Conservation (phyloP, 1,284 basidiomycete genomes). For the Moniliophthora roreri region DNA sequence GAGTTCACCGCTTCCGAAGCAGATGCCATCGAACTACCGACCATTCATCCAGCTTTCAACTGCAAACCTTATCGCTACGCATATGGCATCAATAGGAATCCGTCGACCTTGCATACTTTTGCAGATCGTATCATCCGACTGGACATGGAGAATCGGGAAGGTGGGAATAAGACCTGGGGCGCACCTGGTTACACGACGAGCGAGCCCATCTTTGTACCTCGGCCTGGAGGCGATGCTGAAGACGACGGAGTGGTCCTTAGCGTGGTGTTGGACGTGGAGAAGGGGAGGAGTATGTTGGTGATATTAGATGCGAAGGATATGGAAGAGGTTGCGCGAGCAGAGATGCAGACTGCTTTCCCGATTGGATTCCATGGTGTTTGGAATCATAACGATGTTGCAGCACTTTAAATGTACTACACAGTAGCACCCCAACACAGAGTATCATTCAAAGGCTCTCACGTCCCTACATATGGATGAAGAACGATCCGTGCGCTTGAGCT, state of each 20-base stretch:
- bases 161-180: constrained; percentile 25
- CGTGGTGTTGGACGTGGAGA: constrained; percentile 29
- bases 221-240: constrained; percentile 27
- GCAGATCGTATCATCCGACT: constrained; percentile 34
- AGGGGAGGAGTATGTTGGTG: constrained; percentile 10
- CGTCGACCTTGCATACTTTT: constrained; percentile 22
- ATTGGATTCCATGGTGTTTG: constrained; percentile 33
- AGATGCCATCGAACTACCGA: constrained; percentile 31
- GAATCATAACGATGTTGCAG: constrained; percentile 6
- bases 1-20: constrained; percentile 16
- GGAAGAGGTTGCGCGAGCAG: constrained; percentile 34
- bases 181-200: constrained; percentile 27
- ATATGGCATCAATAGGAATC: constrained; percentile 26
- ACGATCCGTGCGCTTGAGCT: too few species aligned
- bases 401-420: too few species aligned
- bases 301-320: constrained; percentile 24
- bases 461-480: too few species aligned
- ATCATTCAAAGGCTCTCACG: too few species aligned
- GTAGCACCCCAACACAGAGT: too few species aligned
- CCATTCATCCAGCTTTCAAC: constrained; percentile 27
- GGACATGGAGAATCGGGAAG: constrained; percentile 23
- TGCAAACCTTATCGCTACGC: constrained; percentile 33
- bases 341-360: constrained; percentile 29
- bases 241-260: constrained; percentile 36
- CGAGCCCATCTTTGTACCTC: constrained; percentile 35